Evolutionary conservation across 2,329 filamentous ascomycete genomes (phyloP), one percentile per base, ranked within the genome.

Genomic region (Escovopsis sp.): DNA sequence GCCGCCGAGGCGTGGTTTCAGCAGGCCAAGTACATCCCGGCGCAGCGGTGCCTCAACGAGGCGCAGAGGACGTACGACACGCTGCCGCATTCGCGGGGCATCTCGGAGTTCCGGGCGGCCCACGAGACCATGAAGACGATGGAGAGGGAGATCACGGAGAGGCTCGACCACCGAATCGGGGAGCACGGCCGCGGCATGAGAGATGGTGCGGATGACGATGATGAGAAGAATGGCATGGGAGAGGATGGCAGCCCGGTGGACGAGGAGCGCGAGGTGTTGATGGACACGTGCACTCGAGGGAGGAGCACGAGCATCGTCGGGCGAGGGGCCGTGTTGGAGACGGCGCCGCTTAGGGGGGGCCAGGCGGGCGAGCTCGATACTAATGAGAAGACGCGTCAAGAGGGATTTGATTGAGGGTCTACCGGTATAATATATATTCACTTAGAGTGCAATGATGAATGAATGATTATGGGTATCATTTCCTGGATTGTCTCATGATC

Each of bases 1-100:
- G 82, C 85, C 2, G 80, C 87, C 1, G 83, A 94, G 53, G 73
- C 79, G 2, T 98, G 91, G 91, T 68, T 89, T 43, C 73, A 73
- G 40, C 74, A 88, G 48, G 77, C 74, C 32, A 88, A 89, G 55
- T 77, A 78, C 42, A 75, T 82, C 12, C 83, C 93, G 55, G 84
- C 87, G 1, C 83, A 85, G 50, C 72, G 75, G 45, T 85, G 84
- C 49, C 70, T 96, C 1, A 77, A 83, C 39, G 77, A 82, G 49
- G 85, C 85, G 3, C 62, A 66, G 26, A 64, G 59, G 39, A 71
- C 69, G 52, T 80, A 79, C 54, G 63, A 65, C 6, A 60, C 65
- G 11, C 57, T 77, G 18, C 63, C 67, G 2, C 59, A 66, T 39
- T 32, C 28, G 3, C 66, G 68, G 12, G 74, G 71, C 26, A 67